Evolutionary conservation across 148 eudicot genomes (phyloP), one percentile per base, ranked within the genome.

Genomic region (Rhododendron simsii): DNA sequence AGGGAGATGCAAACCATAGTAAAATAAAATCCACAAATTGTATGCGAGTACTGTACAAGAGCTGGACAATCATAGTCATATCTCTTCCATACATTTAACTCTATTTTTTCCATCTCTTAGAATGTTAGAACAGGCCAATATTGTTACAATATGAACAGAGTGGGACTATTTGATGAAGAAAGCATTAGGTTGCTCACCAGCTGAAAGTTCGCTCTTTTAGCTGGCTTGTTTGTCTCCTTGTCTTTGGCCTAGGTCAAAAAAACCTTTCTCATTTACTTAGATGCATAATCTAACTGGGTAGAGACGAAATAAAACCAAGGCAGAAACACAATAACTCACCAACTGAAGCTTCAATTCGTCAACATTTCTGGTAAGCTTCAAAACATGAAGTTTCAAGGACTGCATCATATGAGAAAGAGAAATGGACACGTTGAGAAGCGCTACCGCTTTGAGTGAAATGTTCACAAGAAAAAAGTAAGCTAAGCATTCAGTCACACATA

Each of bases 381-480:
- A 87, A 83, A 97, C 98, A 87, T 92, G 92, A 87, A 97, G 93
- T 88, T 97, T 93, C 90, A 97, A 91, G 86, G 99, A 97, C 99
- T 97, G 98, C 93, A 90, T 86, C 82, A 89, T 59, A 83, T 45
- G 69, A 82, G 83, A 75, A 83, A 88, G 83, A 53, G 35, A 86
- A 69, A 75, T 76, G 83, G 45, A 50, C 23, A 76, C 18, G 3
- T 11, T 44, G 28, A 78, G 81, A 35, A 75, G 81, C 0, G 4
- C 16, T 21, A 47, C n/a, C 80, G 9, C 7, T 78, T 78, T n/a
- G 33, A 57, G 33, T 55, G 71, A 47, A 71, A 83, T 30, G 16
- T 48, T 12, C 18, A 44, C 16, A 20, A 82, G 50, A 45, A 18
- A 57, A 30, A 12, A 20, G 18, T 20, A 81, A 59, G 7, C 44